Conservation (phyloP, 805 yeast genomes). For the Sporopachydermia quercuum region DNA sequence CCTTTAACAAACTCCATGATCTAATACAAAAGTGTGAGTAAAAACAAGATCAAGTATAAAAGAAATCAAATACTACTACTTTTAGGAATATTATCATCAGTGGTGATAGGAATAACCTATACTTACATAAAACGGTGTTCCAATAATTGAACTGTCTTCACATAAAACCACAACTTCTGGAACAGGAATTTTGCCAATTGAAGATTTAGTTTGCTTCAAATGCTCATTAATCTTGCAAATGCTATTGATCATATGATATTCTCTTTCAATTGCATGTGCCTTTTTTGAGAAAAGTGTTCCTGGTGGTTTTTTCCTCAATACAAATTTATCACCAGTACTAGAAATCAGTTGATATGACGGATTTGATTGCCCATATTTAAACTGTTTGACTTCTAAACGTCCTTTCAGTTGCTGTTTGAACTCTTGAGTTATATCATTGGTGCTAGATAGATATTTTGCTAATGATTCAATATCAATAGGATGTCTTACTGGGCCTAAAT, state of each 20-base stretch:
- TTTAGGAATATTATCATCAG: too few species aligned
- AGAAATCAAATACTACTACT: too few species aligned
- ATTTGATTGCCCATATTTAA: constrained; percentile 48
- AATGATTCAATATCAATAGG: constrained; percentile 15
- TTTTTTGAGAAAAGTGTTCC: constrained; percentile 33
- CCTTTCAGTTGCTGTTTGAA: constrained; percentile 10
- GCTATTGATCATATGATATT: constrained; percentile 34
- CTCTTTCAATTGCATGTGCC: constrained; percentile 52
- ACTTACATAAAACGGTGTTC: constrained; percentile 33
- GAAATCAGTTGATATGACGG: constrained; percentile 42
- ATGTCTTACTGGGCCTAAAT: constrained; percentile 17
- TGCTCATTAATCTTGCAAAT: constrained; percentile 15
- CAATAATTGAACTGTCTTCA: constrained; percentile 39
- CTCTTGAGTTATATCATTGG: neutral
- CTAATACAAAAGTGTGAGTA: neutral
- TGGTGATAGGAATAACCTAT: too few species aligned
- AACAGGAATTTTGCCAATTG: constrained; percentile 29
- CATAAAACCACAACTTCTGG: constrained; percentile 37
- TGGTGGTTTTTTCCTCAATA: constrained; percentile 42
- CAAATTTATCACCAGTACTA: constrained; percentile 24
- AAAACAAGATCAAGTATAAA: neutral
- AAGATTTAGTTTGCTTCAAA: constrained; percentile 3
- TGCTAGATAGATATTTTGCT: constrained; percentile 13
- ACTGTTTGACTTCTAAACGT: constrained; percentile 31
- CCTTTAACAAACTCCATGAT: constrained; percentile 48